Base-by-base conservation (phyloP, 352 stramenopile species). In the Globisporangium acanthophoron region DNA sequence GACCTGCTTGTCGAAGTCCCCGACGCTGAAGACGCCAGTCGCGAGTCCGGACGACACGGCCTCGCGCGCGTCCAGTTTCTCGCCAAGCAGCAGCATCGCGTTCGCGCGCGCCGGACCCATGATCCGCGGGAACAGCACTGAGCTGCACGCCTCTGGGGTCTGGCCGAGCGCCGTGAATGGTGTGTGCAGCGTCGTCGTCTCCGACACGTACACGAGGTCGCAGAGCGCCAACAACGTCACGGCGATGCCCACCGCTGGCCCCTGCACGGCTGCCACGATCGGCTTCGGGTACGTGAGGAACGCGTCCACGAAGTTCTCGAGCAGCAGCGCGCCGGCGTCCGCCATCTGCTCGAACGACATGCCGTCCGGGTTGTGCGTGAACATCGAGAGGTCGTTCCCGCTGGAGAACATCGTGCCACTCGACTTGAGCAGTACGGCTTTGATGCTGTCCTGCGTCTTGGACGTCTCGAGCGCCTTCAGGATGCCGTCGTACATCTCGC, bases 201-300 rank as follows among this genome's bases (percentile, higher is more conserved):
- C 75, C n/a, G 81, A 87, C 49, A 88, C 81, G 66, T 96, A 97
- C 40, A 97, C 85, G 5, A 97, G 57, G 64, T 98, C 93, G 47
- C 86, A 96, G 45, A 97, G 84, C 13, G 73, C 77, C 12, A 97
- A 73, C 16, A 96, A 71, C 11, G 90, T 98, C 20, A 93, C 87
- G 6, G 78, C 81, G 51, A 97, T 96, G 46, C 93, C 93, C 29
- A 97, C 78, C 0, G 90, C 90, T 0, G 90, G 90, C 3, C 89
- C 93, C 56, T 97, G 91, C 9, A 97, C 93, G 8, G 86, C 86
- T 0, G 86, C 87, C 11, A 96, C 81, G 13, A 98, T 72, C 12
- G 92, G 82, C 70, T 97, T 97, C 5, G 86, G 86, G 73, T 94
- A 98, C 50, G 71, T 77, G 16, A 96, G 73, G 71, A 94, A 96